These are phyloP conservation scores for Apostasia shenzhenica DNA, from an alignment of 106 monocot genomes.

Conservation along the genomic window DNA sequence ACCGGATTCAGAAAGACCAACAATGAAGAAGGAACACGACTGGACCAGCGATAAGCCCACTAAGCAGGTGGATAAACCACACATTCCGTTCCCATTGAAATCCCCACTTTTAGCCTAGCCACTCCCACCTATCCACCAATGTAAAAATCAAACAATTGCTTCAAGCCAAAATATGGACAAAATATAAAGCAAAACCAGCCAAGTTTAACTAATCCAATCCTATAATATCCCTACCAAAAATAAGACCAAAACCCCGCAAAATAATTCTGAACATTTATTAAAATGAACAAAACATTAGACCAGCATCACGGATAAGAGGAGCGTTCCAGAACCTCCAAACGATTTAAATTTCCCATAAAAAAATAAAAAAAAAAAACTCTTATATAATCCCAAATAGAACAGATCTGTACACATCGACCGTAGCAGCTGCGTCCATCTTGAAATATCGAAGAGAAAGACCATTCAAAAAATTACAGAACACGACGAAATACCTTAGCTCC, in stretches of 20 bases:
- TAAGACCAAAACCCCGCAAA: no score
- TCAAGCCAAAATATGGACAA: neutral
- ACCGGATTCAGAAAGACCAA: constrained; percentile 42
- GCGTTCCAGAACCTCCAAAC: neutral
- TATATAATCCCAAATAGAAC: neutral
- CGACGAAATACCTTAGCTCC: neutral
- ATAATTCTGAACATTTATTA: neutral
- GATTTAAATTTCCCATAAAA: neutral
- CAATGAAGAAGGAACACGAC: constrained; percentile 10
- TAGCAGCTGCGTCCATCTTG: neutral
- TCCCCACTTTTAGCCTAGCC: neutral
- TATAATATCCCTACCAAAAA: no score
- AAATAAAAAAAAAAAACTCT: neutral
- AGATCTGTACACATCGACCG: neutral
- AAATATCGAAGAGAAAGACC: neutral
- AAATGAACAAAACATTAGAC: no score
- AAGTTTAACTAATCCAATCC: no score
- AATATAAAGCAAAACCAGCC: neutral
- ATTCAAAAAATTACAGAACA: neutral
- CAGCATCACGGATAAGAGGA: neutral
- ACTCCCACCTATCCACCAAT: neutral
- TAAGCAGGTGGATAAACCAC: constrained; percentile 4
- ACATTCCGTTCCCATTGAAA: constrained; percentile 15
- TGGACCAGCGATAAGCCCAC: neutral
- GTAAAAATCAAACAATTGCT: neutral